Percentiles rank a stretch among this genome's conserved stretches.
These are phyloP conservation scores for Cicer pinnatifidum DNA, from an alignment of 306 rosid genomes.

Conservation along the genomic window DNA sequence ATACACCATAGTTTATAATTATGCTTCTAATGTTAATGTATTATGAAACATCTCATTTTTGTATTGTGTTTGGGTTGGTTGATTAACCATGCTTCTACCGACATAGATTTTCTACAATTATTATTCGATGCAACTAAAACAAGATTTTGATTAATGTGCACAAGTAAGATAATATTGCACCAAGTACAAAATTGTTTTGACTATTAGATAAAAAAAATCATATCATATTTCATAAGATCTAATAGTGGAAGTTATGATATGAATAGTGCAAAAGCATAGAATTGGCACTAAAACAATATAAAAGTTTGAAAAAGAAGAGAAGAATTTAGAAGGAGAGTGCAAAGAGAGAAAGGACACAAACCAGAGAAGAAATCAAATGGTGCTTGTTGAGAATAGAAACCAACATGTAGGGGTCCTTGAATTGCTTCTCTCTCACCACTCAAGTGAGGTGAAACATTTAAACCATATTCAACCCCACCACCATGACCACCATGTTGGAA, in stretches of 20 bases:
- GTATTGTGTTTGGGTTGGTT: background rate
- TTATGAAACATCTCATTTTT: no score
- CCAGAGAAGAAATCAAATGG: conserved; percentile 65
- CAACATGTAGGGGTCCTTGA: conserved; percentile 41
- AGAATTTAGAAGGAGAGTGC: conserved; percentile 2
- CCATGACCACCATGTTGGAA: conserved; percentile 40
- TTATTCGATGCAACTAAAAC: no score
- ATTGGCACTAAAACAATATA: background rate
- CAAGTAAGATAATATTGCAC: no score
- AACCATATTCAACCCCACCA: conserved; percentile 53
- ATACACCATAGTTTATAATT: background rate
- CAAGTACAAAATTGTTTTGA: no score
- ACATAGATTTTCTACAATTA: no score
- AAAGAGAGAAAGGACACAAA: conserved; percentile 49
- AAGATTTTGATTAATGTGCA: no score
- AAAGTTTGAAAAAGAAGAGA: conserved; percentile 14
- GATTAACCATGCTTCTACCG: no score
- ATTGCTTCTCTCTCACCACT: conserved; percentile 50
- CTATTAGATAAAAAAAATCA: no score
- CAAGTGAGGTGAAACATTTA: conserved; percentile 51
- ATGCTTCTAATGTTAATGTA: no score
- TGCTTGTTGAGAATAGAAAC: conserved; percentile 52
- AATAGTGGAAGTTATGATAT: no score
- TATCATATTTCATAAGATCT: no score
- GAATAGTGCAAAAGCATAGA: no score